Evolutionary conservation across 2,329 filamentous ascomycete genomes (phyloP), one percentile per base, ranked within the genome.

Genomic region (Calonectria montana): DNA sequence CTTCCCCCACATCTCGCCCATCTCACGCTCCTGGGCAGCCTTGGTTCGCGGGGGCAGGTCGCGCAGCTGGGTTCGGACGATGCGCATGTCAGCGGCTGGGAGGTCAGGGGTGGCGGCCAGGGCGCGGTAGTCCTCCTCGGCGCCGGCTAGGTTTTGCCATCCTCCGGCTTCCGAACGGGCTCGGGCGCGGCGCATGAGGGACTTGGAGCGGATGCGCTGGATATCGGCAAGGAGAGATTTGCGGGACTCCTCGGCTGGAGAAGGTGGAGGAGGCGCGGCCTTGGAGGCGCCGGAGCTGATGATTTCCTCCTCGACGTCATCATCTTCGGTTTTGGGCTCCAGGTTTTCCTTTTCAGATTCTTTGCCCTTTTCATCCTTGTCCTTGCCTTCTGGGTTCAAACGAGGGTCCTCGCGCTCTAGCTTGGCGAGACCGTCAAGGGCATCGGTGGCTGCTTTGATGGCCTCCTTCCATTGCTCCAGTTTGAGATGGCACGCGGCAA

Each of bases 1-100:
- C 86, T 98, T 98, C 21, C 93, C 94, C 95, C 98, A 97, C 95
- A 98, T 98, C 85, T 99, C 96, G 3, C 90, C 92, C 90, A 97
- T 94, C 84, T 99, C 97, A 77, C 89, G 90, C 80, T 98, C 93
- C 84, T 95, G 94, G 1, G 96, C 95, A 21, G 89, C 90, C 75
- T 96, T 94, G 62, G 95, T 89, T 73, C 89, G 88, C 1, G 88
- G 86, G 2, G 94, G 94, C 45, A 98, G 84, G 25, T 87, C 85
- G 16, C 87, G 83, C 71, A 97, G 86, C 76, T 95, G 93, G 31
- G 86, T 84, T 65, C 91, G 87, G 2, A 97, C 93, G 18, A 93
- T 89, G 78, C 88, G 91, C 80, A 86, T 86, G 79, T 98, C 96
- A 10, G 90, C 87, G 0, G 87, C 79, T 0, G 91, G 88, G 2